Conservation (phyloP, 495 filamentous ascomycete species). For the Cetradonia linearis region DNA sequence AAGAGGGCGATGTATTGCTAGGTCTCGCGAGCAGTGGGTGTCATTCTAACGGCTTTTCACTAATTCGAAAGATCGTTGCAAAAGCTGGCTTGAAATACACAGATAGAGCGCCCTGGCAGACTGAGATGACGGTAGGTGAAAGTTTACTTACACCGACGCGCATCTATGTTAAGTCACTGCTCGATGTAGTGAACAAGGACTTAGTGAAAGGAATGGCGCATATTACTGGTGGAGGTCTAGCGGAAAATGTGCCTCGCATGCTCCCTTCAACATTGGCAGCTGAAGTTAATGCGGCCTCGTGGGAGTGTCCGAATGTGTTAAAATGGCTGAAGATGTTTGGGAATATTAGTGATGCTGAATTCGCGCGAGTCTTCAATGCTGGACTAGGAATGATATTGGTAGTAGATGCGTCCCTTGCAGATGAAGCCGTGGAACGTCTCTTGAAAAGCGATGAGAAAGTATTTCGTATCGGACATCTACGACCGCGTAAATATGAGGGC, state of each 20-base stretch:
- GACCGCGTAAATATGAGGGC: too few relatives aligned
- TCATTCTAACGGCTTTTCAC: constrained; percentile 92
- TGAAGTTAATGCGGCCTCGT: constrained; percentile 62
- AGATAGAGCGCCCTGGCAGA: constrained; percentile 61
- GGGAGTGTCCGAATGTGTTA: constrained; percentile 67
- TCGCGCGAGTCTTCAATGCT: too few relatives aligned
- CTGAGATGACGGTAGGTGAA: constrained; percentile 43
- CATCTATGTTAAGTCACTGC: constrained; percentile 68
- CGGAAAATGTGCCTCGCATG: constrained; percentile 91
- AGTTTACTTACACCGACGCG: constrained; percentile 69
- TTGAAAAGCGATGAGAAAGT: too few relatives aligned
- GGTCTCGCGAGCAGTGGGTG: too few relatives aligned
- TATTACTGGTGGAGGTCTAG: constrained; percentile 87
- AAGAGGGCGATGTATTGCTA: constrained; percentile 68
- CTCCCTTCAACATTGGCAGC: constrained; percentile 65
- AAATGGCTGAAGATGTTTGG: constrained; percentile 85
- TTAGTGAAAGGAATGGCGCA: constrained; percentile 83
- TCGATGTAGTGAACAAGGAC: constrained; percentile 49
- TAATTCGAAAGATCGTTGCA: constrained; percentile 79
- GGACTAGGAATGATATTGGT: too few relatives aligned
- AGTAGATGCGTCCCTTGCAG: too few relatives aligned
- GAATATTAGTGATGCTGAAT: too few relatives aligned
- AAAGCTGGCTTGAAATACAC: constrained; percentile 54
- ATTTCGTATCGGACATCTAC: too few relatives aligned
- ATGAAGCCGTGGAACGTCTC: too few relatives aligned